Conservation (phyloP, 2,329 filamentous ascomycete genomes). For the Ophiostoma ulmi region DNA sequence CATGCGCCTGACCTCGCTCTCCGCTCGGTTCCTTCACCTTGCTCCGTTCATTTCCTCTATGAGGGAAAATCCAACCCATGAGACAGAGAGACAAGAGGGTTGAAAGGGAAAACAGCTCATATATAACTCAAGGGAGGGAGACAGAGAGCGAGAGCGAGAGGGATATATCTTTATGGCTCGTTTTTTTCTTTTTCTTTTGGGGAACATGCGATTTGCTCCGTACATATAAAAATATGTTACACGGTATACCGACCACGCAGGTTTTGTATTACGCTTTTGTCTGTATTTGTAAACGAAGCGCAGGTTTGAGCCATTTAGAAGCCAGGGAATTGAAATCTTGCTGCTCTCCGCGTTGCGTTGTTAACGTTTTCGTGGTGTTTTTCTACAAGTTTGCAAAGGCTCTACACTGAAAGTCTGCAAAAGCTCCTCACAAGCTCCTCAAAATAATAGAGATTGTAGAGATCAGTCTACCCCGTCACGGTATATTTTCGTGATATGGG, state of each 20-base stretch:
- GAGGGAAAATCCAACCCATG: neutral
- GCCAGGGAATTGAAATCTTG: conserved; percentile 11
- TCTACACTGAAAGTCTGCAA: conserved; percentile 3
- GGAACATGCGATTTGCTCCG: conserved; percentile 7
- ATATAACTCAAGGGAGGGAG: neutral
- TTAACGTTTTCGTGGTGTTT: neutral
- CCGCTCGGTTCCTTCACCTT: neutral
- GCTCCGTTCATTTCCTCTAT: neutral
- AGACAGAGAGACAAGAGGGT: neutral
- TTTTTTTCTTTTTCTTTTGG: neutral
- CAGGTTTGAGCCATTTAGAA: neutral
- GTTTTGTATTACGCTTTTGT: neutral
- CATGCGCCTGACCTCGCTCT: neutral
- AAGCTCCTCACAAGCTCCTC: neutral
- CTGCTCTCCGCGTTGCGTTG: neutral
- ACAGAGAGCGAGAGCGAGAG: neutral
- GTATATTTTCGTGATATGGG: conserved; percentile 25
- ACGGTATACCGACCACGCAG: neutral
- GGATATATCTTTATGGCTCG: conserved; percentile 11
- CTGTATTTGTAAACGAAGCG: conserved; percentile 1
- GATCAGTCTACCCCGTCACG: conserved; percentile 8
- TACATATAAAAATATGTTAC: neutral
- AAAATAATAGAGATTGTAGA: neutral
- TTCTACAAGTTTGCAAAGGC: conserved; percentile 2
- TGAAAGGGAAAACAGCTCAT: conserved; percentile 7